Evolutionary conservation across 2,329 filamentous ascomycete genomes (phyloP), one percentile per base, ranked within the genome.

Genomic region (Akanthomyces dipterigenus): DNA sequence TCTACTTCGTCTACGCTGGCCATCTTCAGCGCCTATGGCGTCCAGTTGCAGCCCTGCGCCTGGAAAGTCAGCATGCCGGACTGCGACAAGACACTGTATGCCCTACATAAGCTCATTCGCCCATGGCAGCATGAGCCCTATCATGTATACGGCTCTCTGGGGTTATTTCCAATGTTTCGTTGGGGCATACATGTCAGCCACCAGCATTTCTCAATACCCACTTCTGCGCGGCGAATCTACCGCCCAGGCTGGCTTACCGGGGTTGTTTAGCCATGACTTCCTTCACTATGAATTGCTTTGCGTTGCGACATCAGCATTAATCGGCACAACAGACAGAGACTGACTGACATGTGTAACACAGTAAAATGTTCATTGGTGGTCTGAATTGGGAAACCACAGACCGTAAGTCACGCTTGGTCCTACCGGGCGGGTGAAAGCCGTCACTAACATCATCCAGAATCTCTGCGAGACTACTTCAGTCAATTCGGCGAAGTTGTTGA

Each of bases 341-440:
- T 18, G 40, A 40, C 60, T 62, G 40, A 62, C 54, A 24, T 53
- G 18, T 38, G 45, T 49, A 45, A 43, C 42, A 6, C 50, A 99
- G 95, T 71, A 99, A 99, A 80, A 99, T 99, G 95, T 99, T 99
- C 70, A 99, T 99, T 76, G 95, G 95, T 70, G 95, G 95, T 45
- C 79, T 99, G 60, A 99, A 99, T 73, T 99, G 95, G 95, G 95
- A 99, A 77, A 99, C 95, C 18, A 98, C 95, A 61, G 93, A 98
- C 79, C 88, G 93, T 98, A 87, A 83, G 92, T 78, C 49, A 42
- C 46, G 22, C 28, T n/a, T 26, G 5, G 31, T 16, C 24, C 9
- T 14, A 7, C 18, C 22, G 20, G 40, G 22, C 28, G 31, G 22
- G n/a, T 16, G 18, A 18, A n/a, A 55, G 22, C 22, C 16, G 24